These are phyloP conservation scores for Coffea eugenioides DNA, from an alignment of 257 asterid species.

Conservation along the genomic window DNA sequence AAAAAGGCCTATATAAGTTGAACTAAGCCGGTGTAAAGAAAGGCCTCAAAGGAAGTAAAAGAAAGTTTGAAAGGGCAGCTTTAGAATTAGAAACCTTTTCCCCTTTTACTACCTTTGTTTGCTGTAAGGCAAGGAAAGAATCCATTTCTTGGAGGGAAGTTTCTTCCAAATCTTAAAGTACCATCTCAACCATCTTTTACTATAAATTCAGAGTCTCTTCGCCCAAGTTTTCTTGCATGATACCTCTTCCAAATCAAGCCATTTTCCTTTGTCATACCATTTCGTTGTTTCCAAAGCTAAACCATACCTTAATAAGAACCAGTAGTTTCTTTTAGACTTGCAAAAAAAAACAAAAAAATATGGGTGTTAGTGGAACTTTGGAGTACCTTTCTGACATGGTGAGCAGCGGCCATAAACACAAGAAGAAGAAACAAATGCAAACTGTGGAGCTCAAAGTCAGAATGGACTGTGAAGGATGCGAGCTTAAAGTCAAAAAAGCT, in stretches of 20 bases:
- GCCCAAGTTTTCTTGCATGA: not conserved
- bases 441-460: constrained; percentile 80
- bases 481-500: constrained; percentile 75
- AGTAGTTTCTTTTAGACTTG: not conserved
- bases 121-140: constrained; percentile 29
- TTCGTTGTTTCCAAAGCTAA: not conserved
- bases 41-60: constrained; percentile 25
- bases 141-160: constrained; percentile 23
- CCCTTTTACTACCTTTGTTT: constrained; percentile 1
- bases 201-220: not conserved
- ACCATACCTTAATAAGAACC: not conserved
- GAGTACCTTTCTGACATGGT: constrained; percentile 71
- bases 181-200: not conserved
- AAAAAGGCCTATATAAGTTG: constrained; percentile 42
- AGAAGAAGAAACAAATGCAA: constrained; percentile 64
- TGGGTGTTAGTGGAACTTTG: constrained; percentile 78
- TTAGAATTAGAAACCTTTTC: constrained; percentile 28
- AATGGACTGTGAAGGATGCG: constrained; percentile 97
- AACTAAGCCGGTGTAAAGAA: constrained; percentile 6
- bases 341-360: not conserved
- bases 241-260: not conserved
- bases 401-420: constrained; percentile 52
- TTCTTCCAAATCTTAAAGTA: constrained; percentile 11
- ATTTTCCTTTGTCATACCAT: not conserved
- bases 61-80: constrained; percentile 25